Percentiles rank a stretch among this genome's conserved stretches.
These are phyloP conservation scores for Diplodia intermedia DNA, from an alignment of 2,329 filamentous ascomycete species.

Conservation along the genomic window DNA sequence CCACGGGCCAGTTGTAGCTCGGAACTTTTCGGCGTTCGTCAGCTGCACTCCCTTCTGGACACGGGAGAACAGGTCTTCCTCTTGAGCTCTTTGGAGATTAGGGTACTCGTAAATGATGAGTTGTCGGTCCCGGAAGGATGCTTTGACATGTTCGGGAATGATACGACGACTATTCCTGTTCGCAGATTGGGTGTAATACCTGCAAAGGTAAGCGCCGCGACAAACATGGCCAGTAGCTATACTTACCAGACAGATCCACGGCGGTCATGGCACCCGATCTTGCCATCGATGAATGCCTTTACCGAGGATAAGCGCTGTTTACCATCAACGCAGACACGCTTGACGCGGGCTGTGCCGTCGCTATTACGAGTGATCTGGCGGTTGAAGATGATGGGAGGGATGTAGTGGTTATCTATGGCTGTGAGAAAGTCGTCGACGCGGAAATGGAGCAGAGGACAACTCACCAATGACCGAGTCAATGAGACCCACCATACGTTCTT, in stretches of 20 bases:
- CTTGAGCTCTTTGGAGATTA: constrained; percentile 49
- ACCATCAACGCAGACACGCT: constrained; percentile 55
- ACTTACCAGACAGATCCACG: constrained; percentile 2
- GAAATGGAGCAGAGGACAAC: background rate
- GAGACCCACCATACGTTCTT: constrained; percentile 45
- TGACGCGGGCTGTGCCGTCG: constrained; percentile 37
- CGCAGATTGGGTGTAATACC: constrained; percentile 1
- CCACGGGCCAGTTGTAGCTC: constrained; percentile 55
- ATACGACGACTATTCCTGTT: constrained; percentile 36
- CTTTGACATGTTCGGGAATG: constrained; percentile 46
- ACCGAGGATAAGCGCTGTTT: constrained; percentile 58
- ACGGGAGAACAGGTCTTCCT: constrained; percentile 58
- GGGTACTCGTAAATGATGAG: constrained; percentile 55
- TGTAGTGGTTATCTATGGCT: constrained; percentile 49
- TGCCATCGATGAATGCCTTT: constrained; percentile 53
- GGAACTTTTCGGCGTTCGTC: constrained; percentile 55
- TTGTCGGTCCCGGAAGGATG: constrained; percentile 49
- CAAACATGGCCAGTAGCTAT: background rate
- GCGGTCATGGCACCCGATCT: constrained; percentile 53
- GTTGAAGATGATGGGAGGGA: constrained; percentile 59
- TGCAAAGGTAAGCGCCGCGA: background rate
- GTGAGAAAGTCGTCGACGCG: background rate
- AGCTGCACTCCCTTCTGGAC: constrained; percentile 57
- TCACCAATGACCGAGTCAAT: constrained; percentile 47
- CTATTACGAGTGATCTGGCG: constrained; percentile 36